Percentiles rank a stretch among this genome's conserved stretches.
Conservation (phyloP, 2,329 filamentous ascomycete genomes). For the Colletotrichum filicis region DNA sequence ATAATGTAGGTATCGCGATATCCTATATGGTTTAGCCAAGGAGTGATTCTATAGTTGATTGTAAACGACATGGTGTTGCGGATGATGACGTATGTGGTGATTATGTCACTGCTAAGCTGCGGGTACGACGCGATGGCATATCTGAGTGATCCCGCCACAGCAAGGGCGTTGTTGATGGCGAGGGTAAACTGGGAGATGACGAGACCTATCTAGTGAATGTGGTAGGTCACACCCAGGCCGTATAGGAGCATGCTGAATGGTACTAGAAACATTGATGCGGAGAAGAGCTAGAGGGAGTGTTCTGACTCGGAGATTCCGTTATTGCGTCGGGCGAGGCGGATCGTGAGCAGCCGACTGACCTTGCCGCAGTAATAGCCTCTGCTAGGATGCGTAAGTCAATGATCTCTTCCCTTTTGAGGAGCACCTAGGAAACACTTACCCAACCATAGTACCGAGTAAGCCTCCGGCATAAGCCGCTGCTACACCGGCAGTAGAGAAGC, state of each 20-base stretch:
- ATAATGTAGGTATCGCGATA: constrained; percentile 51
- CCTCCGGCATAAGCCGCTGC: constrained; percentile 42
- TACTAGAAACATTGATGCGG: constrained; percentile 45
- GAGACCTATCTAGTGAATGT: constrained; percentile 46
- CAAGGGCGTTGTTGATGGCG: constrained; percentile 42
- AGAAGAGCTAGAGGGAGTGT: constrained; percentile 49
- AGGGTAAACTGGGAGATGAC: constrained; percentile 42
- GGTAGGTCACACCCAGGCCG: constrained; percentile 44
- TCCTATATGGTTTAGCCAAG: constrained; percentile 46
- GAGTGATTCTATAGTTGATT: constrained; percentile 46
- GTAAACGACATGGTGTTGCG: constrained; percentile 50
- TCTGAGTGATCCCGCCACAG: constrained; percentile 40
- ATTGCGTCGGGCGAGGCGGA: constrained; percentile 52
- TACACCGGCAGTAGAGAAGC: constrained; percentile 39
- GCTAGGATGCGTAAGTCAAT: not conserved
- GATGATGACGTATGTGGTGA: constrained; percentile 45
- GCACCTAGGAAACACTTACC: constrained; percentile 19
- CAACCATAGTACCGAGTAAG: constrained; percentile 55
- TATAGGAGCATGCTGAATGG: constrained; percentile 57
- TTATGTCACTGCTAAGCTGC: constrained; percentile 43
- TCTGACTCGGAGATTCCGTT: constrained; percentile 54
- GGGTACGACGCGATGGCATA: constrained; percentile 46
- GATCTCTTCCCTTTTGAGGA: fast-evolving
- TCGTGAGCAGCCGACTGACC: constrained; percentile 50
- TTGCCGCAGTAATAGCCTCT: constrained; percentile 45